A percentile compares a stretch with the other conserved stretches of the same genome.
Conservation (phyloP, 495 filamentous ascomycete species). For the Chaetomidium leptoderma region DNA sequence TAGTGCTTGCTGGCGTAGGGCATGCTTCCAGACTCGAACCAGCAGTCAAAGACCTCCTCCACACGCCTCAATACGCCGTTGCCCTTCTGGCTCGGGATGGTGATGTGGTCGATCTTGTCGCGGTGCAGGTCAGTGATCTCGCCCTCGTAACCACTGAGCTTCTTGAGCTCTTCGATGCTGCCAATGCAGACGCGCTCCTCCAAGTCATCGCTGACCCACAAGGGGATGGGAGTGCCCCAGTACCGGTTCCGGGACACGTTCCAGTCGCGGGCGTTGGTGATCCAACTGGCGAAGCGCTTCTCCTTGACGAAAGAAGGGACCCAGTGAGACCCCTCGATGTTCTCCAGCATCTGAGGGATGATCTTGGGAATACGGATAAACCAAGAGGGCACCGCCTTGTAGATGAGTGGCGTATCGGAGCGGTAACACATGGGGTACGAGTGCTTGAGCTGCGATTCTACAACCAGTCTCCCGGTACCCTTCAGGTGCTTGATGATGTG, state of each 20-base stretch:
- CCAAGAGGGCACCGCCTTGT: slow-evolving; percentile 91
- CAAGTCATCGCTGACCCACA: slow-evolving; percentile 87
- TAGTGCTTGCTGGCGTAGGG: slow-evolving; percentile 92
- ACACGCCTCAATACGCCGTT: slow-evolving; percentile 79
- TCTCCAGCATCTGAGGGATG: slow-evolving; percentile 83
- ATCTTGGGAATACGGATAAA: slow-evolving; percentile 84
- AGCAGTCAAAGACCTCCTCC: slow-evolving; percentile 95
- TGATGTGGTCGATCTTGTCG: slow-evolving; percentile 93
- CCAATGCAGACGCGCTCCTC: slow-evolving; percentile 85
- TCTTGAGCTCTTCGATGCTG: slow-evolving; percentile 78
- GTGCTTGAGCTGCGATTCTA: slow-evolving; percentile 87
- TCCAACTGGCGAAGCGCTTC: slow-evolving; percentile 65
- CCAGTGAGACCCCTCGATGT: slow-evolving; percentile 91
- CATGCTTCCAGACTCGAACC: slow-evolving; percentile 88
- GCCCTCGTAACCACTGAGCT: slow-evolving; percentile 78
- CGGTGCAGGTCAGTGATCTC: slow-evolving; percentile 89
- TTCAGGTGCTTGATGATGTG: slow-evolving; percentile 90
- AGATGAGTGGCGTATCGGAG: slow-evolving; percentile 92
- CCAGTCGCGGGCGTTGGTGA: slow-evolving; percentile 88
- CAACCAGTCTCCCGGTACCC: slow-evolving; percentile 70
- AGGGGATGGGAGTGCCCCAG: slow-evolving; percentile 94
- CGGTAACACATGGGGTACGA: slow-evolving; percentile 95
- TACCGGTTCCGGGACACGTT: slow-evolving; percentile 94
- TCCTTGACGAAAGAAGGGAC: slow-evolving; percentile 91
- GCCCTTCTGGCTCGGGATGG: slow-evolving; percentile 87